Base-by-base conservation (phyloP, 352 stramenopile species). In the Phytophthora gonapodyides region DNA sequence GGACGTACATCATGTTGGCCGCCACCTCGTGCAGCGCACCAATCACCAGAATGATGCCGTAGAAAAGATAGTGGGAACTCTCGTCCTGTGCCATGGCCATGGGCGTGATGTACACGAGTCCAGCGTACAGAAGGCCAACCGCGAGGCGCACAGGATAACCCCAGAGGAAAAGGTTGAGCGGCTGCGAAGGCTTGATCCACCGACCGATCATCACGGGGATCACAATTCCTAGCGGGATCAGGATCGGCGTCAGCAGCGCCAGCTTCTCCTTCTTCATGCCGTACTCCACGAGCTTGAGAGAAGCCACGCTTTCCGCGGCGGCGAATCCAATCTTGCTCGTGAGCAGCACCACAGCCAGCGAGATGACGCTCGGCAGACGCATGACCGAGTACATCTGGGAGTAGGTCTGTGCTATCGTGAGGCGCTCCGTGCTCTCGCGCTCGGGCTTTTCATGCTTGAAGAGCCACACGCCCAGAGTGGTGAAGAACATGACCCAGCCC, bases 251-350 rank as follows among this genome's bases (percentile, higher is more conserved):
- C 11, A 98, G 64, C 46, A 96, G 56, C 38, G 90, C 91, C 30
- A 97, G 67, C 50, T 96, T 94, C 61, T 98, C 91, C 76, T 98
- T 98, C 67, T 94, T 91, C 61, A 97, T 84, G 13, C 88, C 88
- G 51, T 96, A 95, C 42, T 97, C 87, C 16, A 97, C 82, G 7
- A 97, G 70, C 61, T 98, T 98, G n/a, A 98, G 86, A 33, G 84
- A 91, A 30, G 88, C 89, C 2, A 96, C 90, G 30, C 81, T 91
- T 47, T 98, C 95, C 4, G 89, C 91, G 2, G 93, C 87, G 24
- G 88, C 87, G 67, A 98, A 98, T 13, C 88, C 88, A 43, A 97
- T 92, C 67, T 97, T 96, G 62, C 87, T 84, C 27, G 94, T 98
- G 10, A 98, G 71, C 31, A 98, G 75, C 36, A 98, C 55, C n/a